Base-by-base conservation (phyloP, 805 yeast species). In the Scheffersomyces spartinae region DNA sequence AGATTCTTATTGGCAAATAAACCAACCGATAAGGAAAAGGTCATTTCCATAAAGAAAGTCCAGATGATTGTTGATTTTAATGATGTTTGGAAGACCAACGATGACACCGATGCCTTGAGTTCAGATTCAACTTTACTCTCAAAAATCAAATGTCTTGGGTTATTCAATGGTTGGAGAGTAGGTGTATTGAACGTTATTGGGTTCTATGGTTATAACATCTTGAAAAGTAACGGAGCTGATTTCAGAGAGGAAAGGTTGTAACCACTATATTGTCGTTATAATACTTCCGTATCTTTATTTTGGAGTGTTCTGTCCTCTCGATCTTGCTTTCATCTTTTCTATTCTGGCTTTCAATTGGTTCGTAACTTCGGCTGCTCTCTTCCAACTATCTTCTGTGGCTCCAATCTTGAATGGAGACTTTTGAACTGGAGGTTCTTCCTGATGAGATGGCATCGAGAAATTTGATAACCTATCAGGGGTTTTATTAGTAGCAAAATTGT, bases 101-200 rank as follows among this genome's bases (percentile, higher is more conserved):
- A 50, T 10, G 64, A 68, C 21, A 40, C 41, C n/a, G n/a, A n/a
- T n/a, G n/a, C n/a, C n/a, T n/a, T n/a, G n/a, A n/a, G n/a, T n/a
- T n/a, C n/a, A n/a, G n/a, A n/a, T n/a, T n/a, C n/a, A n/a, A n/a
- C n/a, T n/a, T n/a, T n/a, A n/a, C n/a, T n/a, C n/a, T n/a, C n/a
- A n/a, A 39, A 45, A 13, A 26, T 52, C 10, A 38, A 38, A 18
- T 31, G 34, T 13, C 32, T 52, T 17, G 61, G 61, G 1, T 46
- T 61, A 27, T 86, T 82, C 64, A 68, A 88, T 38, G 98, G 97
- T 18, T 88, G 97, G 97, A 70, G 83, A 47, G 74, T 84, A 21
- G 93, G 94, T 15, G 61, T 81, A 7, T 49, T 84, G 30, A 83
- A 88, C 33, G 68, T 82, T 3, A 49, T 81, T 25, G 91, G 94